Evolutionary conservation across 345 rosid genomes (phyloP), one percentile per base, ranked within the genome.

Genomic region (Arabidopsis suecica): DNA sequence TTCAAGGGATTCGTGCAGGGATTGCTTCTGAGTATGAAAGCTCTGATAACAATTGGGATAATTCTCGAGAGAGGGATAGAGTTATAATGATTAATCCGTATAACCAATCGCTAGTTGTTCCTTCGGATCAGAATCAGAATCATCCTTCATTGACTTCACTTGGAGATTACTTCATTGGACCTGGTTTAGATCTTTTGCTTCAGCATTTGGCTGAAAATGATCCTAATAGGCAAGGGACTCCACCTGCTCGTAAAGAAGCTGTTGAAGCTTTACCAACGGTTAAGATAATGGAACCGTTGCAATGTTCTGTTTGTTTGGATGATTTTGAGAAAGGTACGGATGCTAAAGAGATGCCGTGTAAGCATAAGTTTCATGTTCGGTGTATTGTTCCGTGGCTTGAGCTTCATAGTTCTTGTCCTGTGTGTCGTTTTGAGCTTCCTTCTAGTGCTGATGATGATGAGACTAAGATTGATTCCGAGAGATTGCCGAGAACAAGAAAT

Each of bases 181-280:
- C 98, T 49, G 91, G 94, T 44, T 80, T 93, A 75, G 97, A 91
- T 76, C 75, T 87, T 76, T 79, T 93, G 76, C 78, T 91, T 83
- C 97, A 89, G 72, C 98, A 93, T 82, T 82, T 93, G 69, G 93
- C 91, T 37, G 98, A 93, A 77, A 93, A 91, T 66, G 94, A 88
- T 75, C 93, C 94, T 0, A 91, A 88, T 34, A 83, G 94, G 61
- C 86, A 91, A 12, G 98, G 96, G 10, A 89, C 97, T 69, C 98
- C 93, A 18, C 96, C 98, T 0, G 91, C 98, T n/a, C 86, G 82
- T 14, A 93, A 87, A 79, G 98, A 91, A 57, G 98, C 83, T 0
- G 75, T 91, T 14, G 96, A 93, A 54, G 90, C 88, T 25, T 65
- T 93, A 82, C 93, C 97, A 1, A 83, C 77, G 30, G 94, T 88